Evolutionary conservation across 331 rosid species (phyloP).

Genomic region (Quercus lobata): DNA sequence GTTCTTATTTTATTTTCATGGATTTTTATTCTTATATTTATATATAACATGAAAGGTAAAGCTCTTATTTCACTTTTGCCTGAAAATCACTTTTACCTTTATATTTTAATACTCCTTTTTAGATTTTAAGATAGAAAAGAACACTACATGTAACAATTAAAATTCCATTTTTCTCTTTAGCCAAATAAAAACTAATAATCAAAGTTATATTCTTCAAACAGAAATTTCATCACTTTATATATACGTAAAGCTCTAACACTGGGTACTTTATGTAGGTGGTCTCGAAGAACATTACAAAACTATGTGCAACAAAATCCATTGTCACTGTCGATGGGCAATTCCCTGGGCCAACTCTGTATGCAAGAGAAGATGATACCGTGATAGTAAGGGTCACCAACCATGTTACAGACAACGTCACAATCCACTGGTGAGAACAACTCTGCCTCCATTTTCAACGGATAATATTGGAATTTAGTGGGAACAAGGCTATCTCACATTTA

Average conservation of each 20-base stretch:
- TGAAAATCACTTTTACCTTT: too few relatives aligned
- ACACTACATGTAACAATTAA: too few relatives aligned
- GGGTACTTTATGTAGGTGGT: constrained; percentile 50
- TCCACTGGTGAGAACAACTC: constrained; percentile 58
- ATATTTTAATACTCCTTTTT: too few relatives aligned
- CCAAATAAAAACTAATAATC: too few relatives aligned
- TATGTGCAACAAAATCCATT: constrained; percentile 57
- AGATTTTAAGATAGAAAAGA: too few relatives aligned
- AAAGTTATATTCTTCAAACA: too few relatives aligned
- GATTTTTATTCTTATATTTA: too few relatives aligned
- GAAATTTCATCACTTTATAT: too few relatives aligned
- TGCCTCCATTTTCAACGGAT: not conserved
- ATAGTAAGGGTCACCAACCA: constrained; percentile 64
- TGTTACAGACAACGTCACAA: constrained; percentile 44
- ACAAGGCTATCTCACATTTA: not conserved
- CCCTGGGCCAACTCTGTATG: constrained; percentile 68
- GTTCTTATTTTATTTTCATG: too few relatives aligned
- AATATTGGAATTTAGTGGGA: not conserved
- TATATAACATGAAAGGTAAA: too few relatives aligned
- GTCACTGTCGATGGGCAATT: constrained; percentile 53
- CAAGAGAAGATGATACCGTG: constrained; percentile 69
- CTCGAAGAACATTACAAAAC: constrained; percentile 44
- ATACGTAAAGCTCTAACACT: not conserved
- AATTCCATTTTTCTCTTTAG: too few relatives aligned
- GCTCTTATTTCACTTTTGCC: too few relatives aligned